A percentile compares a stretch with the other conserved stretches of the same genome.
Conservation (phyloP, 805 yeast genomes). For the Candida sonorensis region DNA sequence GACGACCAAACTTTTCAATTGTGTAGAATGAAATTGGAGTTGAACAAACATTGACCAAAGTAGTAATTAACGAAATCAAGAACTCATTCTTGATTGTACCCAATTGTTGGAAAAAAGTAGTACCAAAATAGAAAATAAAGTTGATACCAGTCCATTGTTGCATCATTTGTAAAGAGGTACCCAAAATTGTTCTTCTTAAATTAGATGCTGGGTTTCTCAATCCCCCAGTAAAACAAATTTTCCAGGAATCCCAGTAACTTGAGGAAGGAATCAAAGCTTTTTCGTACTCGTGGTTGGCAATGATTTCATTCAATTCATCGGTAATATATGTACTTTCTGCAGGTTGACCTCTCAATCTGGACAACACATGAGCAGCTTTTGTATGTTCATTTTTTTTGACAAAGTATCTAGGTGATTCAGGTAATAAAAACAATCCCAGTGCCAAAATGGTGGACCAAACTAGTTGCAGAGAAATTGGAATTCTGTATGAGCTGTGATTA, state of each 20-base stretch:
- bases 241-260: constrained; percentile 33
- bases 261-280: constrained; percentile 27
- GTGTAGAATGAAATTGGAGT: constrained; percentile 50
- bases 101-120: constrained; percentile 52
- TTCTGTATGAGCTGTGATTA: constrained; percentile 56
- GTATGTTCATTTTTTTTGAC: constrained; percentile 51
- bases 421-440: constrained; percentile 58
- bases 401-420: constrained; percentile 71
- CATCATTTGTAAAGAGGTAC: constrained; percentile 40
- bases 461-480: constrained; percentile 71
- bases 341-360: constrained; percentile 48
- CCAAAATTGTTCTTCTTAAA: constrained; percentile 37
- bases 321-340: constrained; percentile 36
- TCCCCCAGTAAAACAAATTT: constrained; percentile 37
- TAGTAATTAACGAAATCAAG: constrained; percentile 46
- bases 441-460: constrained; percentile 59
- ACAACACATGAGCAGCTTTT: constrained; percentile 50
- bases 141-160: constrained; percentile 78
- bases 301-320: constrained; percentile 44
- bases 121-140: constrained; percentile 70
- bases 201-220: constrained; percentile 31
- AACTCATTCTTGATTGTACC: constrained; percentile 43
- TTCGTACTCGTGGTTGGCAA: constrained; percentile 46
- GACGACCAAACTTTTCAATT: constrained; percentile 56
- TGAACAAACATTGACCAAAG: constrained; percentile 43